Evolutionary conservation across 768 basidiomycete species (phyloP).

Genomic region (Lentinula sp.): DNA sequence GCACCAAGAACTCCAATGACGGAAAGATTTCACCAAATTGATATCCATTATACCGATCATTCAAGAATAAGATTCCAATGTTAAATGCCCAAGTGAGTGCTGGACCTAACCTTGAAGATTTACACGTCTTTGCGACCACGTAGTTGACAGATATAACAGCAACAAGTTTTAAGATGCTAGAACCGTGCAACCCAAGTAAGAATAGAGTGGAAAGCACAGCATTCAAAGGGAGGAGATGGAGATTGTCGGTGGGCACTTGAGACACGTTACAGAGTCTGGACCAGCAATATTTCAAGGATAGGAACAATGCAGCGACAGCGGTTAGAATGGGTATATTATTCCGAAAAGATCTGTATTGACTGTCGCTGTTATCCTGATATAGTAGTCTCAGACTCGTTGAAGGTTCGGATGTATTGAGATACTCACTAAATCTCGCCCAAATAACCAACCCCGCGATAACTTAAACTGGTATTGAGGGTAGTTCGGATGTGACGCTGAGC

Average conservation of each 20-base stretch:
- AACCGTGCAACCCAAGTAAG: constrained; percentile 73
- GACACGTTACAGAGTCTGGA: constrained; percentile 18
- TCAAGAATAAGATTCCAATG: constrained; percentile 62
- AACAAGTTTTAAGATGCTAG: constrained; percentile 72
- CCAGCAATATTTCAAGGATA: constrained; percentile 50
- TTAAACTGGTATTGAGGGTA: constrained; percentile 51
- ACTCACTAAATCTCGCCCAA: constrained; percentile 72
- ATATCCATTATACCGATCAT: constrained; percentile 75
- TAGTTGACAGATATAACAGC: constrained; percentile 70
- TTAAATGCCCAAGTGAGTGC: constrained; percentile 77
- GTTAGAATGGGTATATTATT: constrained; percentile 66
- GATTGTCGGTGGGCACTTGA: constrained; percentile 16
- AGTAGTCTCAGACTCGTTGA: background rate
- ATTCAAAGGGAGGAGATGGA: constrained; percentile 49
- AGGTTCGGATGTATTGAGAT: background rate
- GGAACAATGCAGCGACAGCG: constrained; percentile 40
- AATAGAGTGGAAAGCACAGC: constrained; percentile 47
- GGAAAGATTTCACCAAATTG: constrained; percentile 51
- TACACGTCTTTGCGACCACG: constrained; percentile 41
- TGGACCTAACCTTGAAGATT: constrained; percentile 39
- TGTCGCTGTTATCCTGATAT: constrained; percentile 83
- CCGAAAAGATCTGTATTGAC: constrained; percentile 86
- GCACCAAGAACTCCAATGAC: constrained; percentile 48
- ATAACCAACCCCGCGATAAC: constrained; percentile 76
- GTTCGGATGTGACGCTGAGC: constrained; percentile 67